A percentile compares a stretch with the other conserved stretches of the same genome.
phyloP scores from a whole-genome alignment of 805 yeast species.

The Candida qinlingensis region DNA sequence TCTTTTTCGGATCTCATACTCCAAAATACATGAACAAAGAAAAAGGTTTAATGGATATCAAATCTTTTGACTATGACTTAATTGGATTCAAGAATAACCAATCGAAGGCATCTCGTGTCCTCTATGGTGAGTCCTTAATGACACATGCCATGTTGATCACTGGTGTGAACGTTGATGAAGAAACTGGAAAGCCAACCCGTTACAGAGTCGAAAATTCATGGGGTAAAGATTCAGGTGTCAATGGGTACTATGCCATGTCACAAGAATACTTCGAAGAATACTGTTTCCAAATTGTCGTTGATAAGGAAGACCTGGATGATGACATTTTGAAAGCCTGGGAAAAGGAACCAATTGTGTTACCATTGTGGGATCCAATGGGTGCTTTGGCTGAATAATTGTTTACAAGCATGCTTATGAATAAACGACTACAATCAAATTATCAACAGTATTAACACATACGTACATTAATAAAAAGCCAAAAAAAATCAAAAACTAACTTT shows the following conservation, averaged over 20 bases:
- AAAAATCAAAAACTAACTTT: too few relatives aligned
- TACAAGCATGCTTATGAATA: not conserved
- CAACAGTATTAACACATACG: not conserved
- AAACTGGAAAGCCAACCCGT: slow-evolving; percentile 49
- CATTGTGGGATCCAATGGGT: slow-evolving; percentile 80
- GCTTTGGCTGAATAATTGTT: slow-evolving; percentile 45
- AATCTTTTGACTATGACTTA: slow-evolving; percentile 60
- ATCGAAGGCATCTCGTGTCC: slow-evolving; percentile 62
- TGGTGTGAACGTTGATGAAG: slow-evolving; percentile 67
- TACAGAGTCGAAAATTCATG: slow-evolving; percentile 77
- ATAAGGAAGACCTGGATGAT: slow-evolving; percentile 39
- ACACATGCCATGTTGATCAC: slow-evolving; percentile 89
- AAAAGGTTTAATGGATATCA: slow-evolving; percentile 68
- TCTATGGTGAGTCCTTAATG: slow-evolving; percentile 70
- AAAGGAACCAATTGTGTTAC: slow-evolving; percentile 47
- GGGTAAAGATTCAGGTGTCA: slow-evolving; percentile 64
- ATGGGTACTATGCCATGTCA: slow-evolving; percentile 67
- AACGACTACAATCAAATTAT: too few relatives aligned
- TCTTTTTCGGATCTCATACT: slow-evolving; percentile 88
- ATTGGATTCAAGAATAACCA: slow-evolving; percentile 50
- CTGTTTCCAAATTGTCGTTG: slow-evolving; percentile 67
- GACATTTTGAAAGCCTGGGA: slow-evolving; percentile 26
- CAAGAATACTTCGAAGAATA: slow-evolving; percentile 72
- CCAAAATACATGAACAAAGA: slow-evolving; percentile 61
- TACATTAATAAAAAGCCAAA: not conserved